phyloP scores from a whole-genome alignment of 129 eudicot species.

The Chrysanthemum lavandulifolium region DNA sequence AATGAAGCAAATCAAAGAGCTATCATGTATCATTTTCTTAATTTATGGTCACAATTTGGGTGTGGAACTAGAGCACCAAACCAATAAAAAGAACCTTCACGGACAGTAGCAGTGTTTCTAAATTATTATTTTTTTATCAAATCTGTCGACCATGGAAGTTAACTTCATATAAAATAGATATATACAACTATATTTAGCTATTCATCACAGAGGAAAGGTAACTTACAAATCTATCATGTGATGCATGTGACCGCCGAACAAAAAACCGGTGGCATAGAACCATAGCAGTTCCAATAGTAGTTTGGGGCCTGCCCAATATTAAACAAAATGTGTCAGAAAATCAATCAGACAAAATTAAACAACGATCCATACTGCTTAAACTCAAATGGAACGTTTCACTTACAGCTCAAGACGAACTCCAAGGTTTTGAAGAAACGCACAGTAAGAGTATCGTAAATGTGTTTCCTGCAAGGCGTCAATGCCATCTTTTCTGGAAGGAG shows the following conservation, averaged over 20 bases:
- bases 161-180: too few relatives aligned
- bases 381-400: constrained; percentile 24
- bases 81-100: too few relatives aligned
- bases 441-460: constrained; percentile 80
- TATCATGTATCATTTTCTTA: too few relatives aligned
- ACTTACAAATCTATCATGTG: constrained; percentile 97
- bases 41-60: too few relatives aligned
- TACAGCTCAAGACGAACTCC: constrained; percentile 85
- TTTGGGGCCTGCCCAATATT: constrained; percentile 71
- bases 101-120: too few relatives aligned
- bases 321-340: constrained; percentile 1
- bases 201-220: constrained; percentile 12
- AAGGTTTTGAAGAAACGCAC: constrained; percentile 85
- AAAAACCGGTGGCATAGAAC: constrained; percentile 94
- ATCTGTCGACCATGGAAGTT: too few relatives aligned
- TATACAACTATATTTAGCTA: neutral
- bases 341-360: constrained; percentile 9
- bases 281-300: constrained; percentile 94
- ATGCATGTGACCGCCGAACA: constrained; percentile 87
- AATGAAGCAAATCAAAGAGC: too few relatives aligned
- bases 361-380: neutral
- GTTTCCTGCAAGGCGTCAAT: constrained; percentile 80
- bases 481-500: constrained; percentile 98
- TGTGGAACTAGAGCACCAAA: too few relatives aligned
- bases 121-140: too few relatives aligned